These are phyloP conservation scores for Lathyrus sativus DNA, from an alignment of 306 rosid species.

Conservation along the genomic window DNA sequence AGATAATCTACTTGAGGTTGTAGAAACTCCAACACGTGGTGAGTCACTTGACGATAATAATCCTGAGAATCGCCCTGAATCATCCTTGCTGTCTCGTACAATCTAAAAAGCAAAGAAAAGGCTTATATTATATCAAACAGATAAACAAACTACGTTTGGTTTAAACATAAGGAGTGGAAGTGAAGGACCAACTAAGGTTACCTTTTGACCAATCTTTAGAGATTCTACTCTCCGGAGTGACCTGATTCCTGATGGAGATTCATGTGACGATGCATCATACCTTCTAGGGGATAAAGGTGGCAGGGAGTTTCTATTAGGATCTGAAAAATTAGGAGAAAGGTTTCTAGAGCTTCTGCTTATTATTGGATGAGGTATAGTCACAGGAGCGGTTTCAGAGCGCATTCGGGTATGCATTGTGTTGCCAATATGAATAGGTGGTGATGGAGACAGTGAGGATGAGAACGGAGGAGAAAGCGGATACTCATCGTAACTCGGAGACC, in stretches of 20 bases:
- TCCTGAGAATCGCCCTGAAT: conserved; percentile 84
- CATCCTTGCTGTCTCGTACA: conserved; percentile 73
- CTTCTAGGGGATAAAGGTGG: conserved; percentile 86
- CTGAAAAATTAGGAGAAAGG: conserved; percentile 72
- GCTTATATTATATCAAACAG: conserved; percentile 34
- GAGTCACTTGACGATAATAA: conserved; percentile 86
- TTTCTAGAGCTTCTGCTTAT: conserved; percentile 56
- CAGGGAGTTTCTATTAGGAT: conserved; percentile 69
- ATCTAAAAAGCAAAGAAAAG: conserved; percentile 46
- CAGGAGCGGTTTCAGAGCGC: conserved; percentile 78
- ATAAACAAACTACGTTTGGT: conserved; percentile 19
- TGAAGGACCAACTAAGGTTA: conserved; percentile 40
- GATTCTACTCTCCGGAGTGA: conserved; percentile 64
- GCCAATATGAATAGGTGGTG: conserved; percentile 58
- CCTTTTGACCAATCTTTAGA: conserved; percentile 71
- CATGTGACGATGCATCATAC: conserved; percentile 67
- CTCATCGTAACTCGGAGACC: conserved; percentile 58
- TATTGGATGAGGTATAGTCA: conserved; percentile 67
- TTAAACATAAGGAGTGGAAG: conserved; percentile 36
- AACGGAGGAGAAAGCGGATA: conserved; percentile 91
- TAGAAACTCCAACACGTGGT: conserved; percentile 77
- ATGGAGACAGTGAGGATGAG: conserved; percentile 75
- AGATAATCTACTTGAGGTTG: conserved; percentile 82
- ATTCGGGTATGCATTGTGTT: conserved; percentile 53
- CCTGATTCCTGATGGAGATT: conserved; percentile 78